Conservation (phyloP, 371 early-diverging fungal species). For the Saksenaea vasiformis region DNA sequence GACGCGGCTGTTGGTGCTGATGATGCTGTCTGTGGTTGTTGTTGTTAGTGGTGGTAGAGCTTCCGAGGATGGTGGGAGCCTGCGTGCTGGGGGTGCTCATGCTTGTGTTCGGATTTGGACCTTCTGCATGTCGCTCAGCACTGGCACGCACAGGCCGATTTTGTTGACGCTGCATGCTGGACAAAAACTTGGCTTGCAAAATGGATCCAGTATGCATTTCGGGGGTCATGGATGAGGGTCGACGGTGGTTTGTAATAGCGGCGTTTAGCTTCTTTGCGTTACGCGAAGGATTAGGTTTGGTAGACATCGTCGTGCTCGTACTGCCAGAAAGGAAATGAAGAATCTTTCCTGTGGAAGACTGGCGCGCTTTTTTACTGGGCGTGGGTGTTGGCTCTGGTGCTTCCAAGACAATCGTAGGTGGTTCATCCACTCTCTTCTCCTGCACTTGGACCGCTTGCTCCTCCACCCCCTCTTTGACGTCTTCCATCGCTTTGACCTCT, state of each 20-base stretch:
- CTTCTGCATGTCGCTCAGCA: neutral
- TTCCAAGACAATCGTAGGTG: neutral
- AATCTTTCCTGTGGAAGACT: slow-evolving; percentile 32
- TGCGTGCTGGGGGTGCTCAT: slow-evolving; percentile 29
- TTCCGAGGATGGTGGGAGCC: slow-evolving; percentile 30
- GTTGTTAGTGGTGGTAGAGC: slow-evolving; percentile 19
- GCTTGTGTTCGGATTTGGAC: slow-evolving; percentile 10
- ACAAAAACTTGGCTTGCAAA: slow-evolving; percentile 46
- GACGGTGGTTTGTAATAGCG: neutral
- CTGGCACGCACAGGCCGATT: neutral
- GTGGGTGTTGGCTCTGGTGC: slow-evolving; percentile 8
- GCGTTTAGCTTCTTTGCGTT: neutral
- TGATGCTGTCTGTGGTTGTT: too few species aligned
- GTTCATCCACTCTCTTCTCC: neutral
- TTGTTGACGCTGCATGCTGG: slow-evolving; percentile 35
- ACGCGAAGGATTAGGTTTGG: slow-evolving; percentile 8
- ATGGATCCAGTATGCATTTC: slow-evolving; percentile 26
- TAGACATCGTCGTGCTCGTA: slow-evolving; percentile 21
- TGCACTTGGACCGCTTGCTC: neutral
- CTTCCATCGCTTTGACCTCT: neutral
- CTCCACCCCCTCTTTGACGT: neutral
- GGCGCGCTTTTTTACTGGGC: slow-evolving; percentile 9
- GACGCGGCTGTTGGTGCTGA: slow-evolving; percentile 20
- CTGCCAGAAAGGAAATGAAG: slow-evolving; percentile 34
- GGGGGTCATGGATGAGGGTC: slow-evolving; percentile 6